Evolutionary conservation across 331 rosid genomes (phyloP), one percentile per base, ranked within the genome.

Genomic region (Spiraea crenata): DNA sequence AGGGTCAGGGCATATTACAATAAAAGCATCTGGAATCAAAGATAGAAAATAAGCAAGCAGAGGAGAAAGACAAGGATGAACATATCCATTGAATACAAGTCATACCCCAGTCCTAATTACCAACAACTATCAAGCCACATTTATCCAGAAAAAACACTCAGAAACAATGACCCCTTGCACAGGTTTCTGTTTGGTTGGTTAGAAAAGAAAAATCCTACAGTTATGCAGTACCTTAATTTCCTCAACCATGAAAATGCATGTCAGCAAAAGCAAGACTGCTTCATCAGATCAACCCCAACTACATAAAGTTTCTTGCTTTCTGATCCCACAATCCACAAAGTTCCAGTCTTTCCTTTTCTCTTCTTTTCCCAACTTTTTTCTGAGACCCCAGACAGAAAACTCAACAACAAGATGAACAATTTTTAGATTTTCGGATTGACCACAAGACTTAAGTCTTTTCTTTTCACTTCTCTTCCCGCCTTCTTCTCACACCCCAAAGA

Each of bases 181-280:
- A 39, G 14, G 61, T 51, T 63, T 55, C 76, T 69, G 57, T 65
- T 60, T 67, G 71, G 73, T 74, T 78, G 63, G 52, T 17, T 64
- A 40, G 80, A 63, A 71, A 71, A 78, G 9, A 48, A 48, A 65
- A 2, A 40, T 14, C 34, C 39, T 17, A 46, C 17, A 49, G 3
- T 8, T 48, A 48, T 55, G 39, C 15, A 51, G 12, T 69, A 38
- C 72, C 56, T 9, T 67, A n/a, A 15, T 39, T 61, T 40, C 48
- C 66, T 19, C n/a, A 34, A 38, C 15, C 25, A 61, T 31, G 40
- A 47, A 62, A 70, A 61, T 63, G 59, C 80, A 77, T 74, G 80
- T 55, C 52, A 49, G 65, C 52, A 31, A 60, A 25, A 65, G 45
- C 63, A 46, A 71, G 60, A 57, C 67, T 63, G 58, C 46, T 49